These are phyloP conservation scores for Paecilomyces sp. DNA, from an alignment of 2,329 filamentous ascomycete genomes.

Conservation along the genomic window DNA sequence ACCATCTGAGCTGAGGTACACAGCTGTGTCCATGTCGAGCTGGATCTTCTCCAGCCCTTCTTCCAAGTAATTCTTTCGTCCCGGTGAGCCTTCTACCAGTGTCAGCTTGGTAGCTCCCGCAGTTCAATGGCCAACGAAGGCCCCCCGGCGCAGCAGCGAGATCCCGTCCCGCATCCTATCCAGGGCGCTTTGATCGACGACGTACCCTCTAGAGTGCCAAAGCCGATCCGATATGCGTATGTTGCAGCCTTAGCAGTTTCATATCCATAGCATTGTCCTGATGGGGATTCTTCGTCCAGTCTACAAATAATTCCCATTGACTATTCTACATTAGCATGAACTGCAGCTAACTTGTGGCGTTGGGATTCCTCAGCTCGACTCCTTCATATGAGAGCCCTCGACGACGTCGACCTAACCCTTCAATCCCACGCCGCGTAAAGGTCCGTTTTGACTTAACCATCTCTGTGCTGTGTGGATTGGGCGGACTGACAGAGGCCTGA, in stretches of 20 bases:
- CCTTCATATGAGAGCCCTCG: slow-evolving; percentile 57
- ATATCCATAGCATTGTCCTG: background rate
- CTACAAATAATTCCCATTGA: background rate
- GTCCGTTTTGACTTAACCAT: slow-evolving; percentile 27
- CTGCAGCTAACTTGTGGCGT: background rate
- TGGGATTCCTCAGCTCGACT: slow-evolving; percentile 40
- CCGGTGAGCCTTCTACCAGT: background rate
- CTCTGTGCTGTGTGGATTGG: slow-evolving; percentile 4
- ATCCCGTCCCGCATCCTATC: slow-evolving; percentile 2
- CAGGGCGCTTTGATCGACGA: slow-evolving; percentile 6
- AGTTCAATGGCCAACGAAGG: slow-evolving; percentile 11
- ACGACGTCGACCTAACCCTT: slow-evolving; percentile 55
- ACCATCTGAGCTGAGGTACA: background rate
- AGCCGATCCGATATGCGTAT: slow-evolving; percentile 20
- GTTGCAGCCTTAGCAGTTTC: slow-evolving; percentile 3
- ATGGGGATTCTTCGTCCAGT: background rate
- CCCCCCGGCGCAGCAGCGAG: slow-evolving; percentile 10
- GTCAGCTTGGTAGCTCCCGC: background rate
- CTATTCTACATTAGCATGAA: background rate
- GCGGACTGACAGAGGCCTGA: slow-evolving; percentile 6
- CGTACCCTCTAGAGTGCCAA: slow-evolving; percentile 8
- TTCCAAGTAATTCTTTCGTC: background rate
- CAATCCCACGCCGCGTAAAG: slow-evolving; percentile 56
- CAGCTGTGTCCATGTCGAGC: background rate
- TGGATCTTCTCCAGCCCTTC: background rate